Conservation (phyloP, 805 yeast species). For the Lipomyces anomalus region DNA sequence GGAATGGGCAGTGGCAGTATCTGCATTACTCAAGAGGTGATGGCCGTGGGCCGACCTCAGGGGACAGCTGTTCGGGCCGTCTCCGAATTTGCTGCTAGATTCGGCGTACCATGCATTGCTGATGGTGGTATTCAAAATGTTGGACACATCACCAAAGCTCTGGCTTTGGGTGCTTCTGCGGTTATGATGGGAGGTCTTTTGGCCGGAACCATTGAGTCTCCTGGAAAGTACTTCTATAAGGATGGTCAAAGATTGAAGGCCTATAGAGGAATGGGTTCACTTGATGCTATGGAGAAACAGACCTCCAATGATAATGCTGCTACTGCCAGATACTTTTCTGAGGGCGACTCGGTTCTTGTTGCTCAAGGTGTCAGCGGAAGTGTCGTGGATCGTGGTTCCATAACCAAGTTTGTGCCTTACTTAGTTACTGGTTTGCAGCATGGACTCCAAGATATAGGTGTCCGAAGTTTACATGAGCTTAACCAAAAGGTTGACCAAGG, state of each 20-base stretch:
- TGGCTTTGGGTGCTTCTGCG: constrained; percentile 92
- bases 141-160: constrained; percentile 96
- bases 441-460: constrained; percentile 97
- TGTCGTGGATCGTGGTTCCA: constrained; percentile 94
- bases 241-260: constrained; percentile 97
- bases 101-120: constrained; percentile 98
- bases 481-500: constrained; percentile 61
- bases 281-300: constrained; percentile 93
- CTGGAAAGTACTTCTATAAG: constrained; percentile 96
- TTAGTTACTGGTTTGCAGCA: constrained; percentile 94
- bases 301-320: constrained; percentile 90
- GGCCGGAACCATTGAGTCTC: constrained; percentile 98
- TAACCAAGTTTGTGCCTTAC: constrained; percentile 90
- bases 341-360: constrained; percentile 88
- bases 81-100: constrained; percentile 84
- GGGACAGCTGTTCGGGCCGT: constrained; percentile 98
- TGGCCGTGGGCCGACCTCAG: constrained; percentile 99
- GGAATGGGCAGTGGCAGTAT: constrained; percentile 99
- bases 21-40: constrained; percentile 98
- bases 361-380: constrained; percentile 99
- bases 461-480: constrained; percentile 56
- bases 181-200: constrained; percentile 99
- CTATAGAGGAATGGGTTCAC: constrained; percentile 99
- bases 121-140: constrained; percentile 99
- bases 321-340: constrained; percentile 96